Evolutionary conservation across 192 early-diverging fungal genomes (phyloP).

Genomic region (Linnemannia exigua): DNA sequence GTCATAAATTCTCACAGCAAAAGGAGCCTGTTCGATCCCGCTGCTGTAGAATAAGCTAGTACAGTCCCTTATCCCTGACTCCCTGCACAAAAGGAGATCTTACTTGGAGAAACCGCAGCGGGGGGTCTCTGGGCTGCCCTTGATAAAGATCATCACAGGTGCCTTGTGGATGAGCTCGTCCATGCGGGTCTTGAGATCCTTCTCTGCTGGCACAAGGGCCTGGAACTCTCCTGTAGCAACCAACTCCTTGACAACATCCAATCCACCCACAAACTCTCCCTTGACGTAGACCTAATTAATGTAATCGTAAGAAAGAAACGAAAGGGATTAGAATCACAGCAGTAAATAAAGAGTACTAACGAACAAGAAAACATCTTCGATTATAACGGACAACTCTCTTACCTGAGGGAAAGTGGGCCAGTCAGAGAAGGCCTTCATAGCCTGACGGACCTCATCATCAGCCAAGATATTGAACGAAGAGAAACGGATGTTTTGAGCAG

Average conservation of each 20-base stretch:
- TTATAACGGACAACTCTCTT: conserved; percentile 15
- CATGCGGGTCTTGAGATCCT: conserved; percentile 80
- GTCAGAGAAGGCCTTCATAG: conserved; percentile 82
- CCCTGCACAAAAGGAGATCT: neutral
- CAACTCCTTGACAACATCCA: conserved; percentile 93
- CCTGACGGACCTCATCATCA: conserved; percentile 92
- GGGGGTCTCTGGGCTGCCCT: conserved; percentile 93
- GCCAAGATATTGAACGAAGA: conserved; percentile 93
- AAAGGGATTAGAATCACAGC: neutral
- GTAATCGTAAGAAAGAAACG: neutral
- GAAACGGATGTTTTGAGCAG: conserved; percentile 82
- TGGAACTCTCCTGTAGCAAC: conserved; percentile 89
- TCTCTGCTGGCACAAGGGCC: conserved; percentile 82
- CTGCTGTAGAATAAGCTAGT: neutral
- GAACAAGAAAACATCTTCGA: conserved; percentile 72
- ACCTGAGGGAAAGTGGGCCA: conserved; percentile 98
- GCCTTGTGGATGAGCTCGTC: conserved; percentile 76
- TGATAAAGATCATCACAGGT: conserved; percentile 96
- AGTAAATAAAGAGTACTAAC: conserved; percentile 78
- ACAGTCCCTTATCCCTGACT: neutral
- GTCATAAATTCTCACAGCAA: neutral
- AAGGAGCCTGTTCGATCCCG: neutral
- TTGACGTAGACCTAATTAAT: conserved; percentile 86
- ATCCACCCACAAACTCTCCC: conserved; percentile 95
- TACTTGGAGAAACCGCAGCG: conserved; percentile 91